Percentiles rank a stretch among this genome's conserved stretches.
Evolutionary conservation across 2,329 filamentous ascomycete genomes (phyloP).

Genomic region (Cyanodermella asteris): DNA sequence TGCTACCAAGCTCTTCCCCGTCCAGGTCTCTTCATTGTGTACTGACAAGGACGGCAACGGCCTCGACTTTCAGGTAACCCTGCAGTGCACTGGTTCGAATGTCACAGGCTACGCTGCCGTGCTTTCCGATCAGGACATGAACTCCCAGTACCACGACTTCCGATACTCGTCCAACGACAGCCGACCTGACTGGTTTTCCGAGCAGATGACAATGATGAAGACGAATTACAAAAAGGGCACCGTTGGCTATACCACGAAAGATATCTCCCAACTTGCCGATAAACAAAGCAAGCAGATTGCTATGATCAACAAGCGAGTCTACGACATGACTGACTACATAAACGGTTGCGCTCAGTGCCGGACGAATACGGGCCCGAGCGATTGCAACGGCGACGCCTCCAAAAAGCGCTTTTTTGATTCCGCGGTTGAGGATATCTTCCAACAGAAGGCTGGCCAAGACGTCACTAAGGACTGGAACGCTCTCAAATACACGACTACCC

Average conservation of each 20-base stretch:
- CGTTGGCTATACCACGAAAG: constrained; percentile 61
- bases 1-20: constrained; percentile 70
- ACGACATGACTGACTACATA: constrained; percentile 73
- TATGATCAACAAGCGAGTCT: constrained; percentile 58
- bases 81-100: constrained; percentile 68
- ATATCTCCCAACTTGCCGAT: constrained; percentile 46
- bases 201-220: constrained; percentile 63
- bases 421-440: constrained; percentile 55
- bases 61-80: constrained; percentile 49
- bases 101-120: constrained; percentile 43
- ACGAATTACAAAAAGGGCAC: constrained; percentile 66
- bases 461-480: constrained; percentile 65
- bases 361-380: constrained; percentile 33
- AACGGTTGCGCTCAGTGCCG: constrained; percentile 36
- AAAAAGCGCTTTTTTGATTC: constrained; percentile 85
- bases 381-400: too few relatives aligned
- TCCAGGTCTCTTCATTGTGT: constrained; percentile 86
- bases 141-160: constrained; percentile 81
- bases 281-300: constrained; percentile 46
- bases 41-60: constrained; percentile 46
- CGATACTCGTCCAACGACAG: constrained; percentile 60
- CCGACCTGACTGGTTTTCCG: constrained; percentile 76
- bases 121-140: constrained; percentile 45
- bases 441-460: constrained; percentile 52
- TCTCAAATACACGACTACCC: constrained; percentile 33